Base-by-base conservation (phyloP, 257 asterid genomes). In the Solanum microdontum region DNA sequence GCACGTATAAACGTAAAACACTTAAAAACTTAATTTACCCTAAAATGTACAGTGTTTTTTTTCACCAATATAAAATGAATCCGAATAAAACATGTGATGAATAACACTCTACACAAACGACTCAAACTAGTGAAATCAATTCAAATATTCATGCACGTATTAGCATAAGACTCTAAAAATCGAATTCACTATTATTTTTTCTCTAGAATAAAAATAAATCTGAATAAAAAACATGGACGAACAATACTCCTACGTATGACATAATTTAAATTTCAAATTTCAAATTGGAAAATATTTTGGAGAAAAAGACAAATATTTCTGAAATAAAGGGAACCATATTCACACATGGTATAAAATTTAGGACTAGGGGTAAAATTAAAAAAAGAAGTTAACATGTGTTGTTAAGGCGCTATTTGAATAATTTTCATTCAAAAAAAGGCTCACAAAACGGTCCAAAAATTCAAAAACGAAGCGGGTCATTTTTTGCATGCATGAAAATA, bases 381-480 rank as follows among this genome's bases (percentile, higher is more conserved):
- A 3, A 5, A 23, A 39, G 84, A 82, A 51, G 32, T 72, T 34
- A n/a, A 55, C 84, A 68, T 32, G 51, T 82, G 85, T 82, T n/a
- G 89, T 88, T 55, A 37, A 15, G 84, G 85, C 69, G 85, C 40
- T 80, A 80, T 45, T 80, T 17, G 66, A 28, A 76, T 76, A 14
- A 34, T 51, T 89, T 26, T 26, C 30, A 69, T 75, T 74, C 11
- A 76, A 76, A 76, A 76, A 37, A 36, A 34, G 84, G 43, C 80
- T 30, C 58, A 30, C 28, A 11, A 11, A 93, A 93, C 96, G 94
- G 96, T 93, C 93, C 58, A 91, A 89, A 89, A 72, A 72, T 93
- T 92, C 37, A 91, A 90, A 93, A 89, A 36, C 69, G 14, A 33
- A 92, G 94, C 94, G 96, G 94, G 91, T 82, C 21, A 8, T 2